Evolutionary conservation across 306 rosid genomes (phyloP).

Genomic region (Dryas drummondii): DNA sequence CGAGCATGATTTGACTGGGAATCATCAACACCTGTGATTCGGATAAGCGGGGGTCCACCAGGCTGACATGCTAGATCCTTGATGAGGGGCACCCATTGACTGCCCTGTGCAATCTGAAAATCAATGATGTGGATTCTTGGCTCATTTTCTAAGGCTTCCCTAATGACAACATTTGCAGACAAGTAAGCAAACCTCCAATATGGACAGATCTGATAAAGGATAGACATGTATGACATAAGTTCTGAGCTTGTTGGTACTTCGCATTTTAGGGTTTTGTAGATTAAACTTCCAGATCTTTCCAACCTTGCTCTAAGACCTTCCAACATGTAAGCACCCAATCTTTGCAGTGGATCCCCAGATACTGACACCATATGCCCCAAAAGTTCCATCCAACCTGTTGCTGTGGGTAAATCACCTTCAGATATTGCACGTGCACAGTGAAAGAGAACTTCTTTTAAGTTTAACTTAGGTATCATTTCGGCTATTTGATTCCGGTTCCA

Average conservation of each 20-base stretch:
- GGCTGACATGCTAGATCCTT: slow-evolving; percentile 56
- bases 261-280: slow-evolving; percentile 75
- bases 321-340: slow-evolving; percentile 92
- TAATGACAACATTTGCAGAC: slow-evolving; percentile 64
- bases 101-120: slow-evolving; percentile 94
- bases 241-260: slow-evolving; percentile 75
- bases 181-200: slow-evolving; percentile 74
- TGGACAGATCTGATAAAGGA: slow-evolving; percentile 63
- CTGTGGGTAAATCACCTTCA: slow-evolving; percentile 38
- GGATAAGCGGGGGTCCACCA: slow-evolving; percentile 58
- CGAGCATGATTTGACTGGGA: slow-evolving; percentile 81
- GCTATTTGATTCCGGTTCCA: slow-evolving; percentile 40
- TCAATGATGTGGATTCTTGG: slow-evolving; percentile 78
- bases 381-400: slow-evolving; percentile 52
- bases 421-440: slow-evolving; percentile 60
- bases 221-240: slow-evolving; percentile 70
- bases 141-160: slow-evolving; percentile 67
- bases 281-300: slow-evolving; percentile 76
- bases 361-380: slow-evolving; percentile 82
- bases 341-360: slow-evolving; percentile 68
- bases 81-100: slow-evolving; percentile 66
- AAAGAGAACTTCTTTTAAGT: slow-evolving; percentile 51
- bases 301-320: slow-evolving; percentile 90
- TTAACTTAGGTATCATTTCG: slow-evolving; percentile 48
- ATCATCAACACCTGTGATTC: slow-evolving; percentile 85